Conservation (phyloP, 208 protist species). For the Lotmaria passim region DNA sequence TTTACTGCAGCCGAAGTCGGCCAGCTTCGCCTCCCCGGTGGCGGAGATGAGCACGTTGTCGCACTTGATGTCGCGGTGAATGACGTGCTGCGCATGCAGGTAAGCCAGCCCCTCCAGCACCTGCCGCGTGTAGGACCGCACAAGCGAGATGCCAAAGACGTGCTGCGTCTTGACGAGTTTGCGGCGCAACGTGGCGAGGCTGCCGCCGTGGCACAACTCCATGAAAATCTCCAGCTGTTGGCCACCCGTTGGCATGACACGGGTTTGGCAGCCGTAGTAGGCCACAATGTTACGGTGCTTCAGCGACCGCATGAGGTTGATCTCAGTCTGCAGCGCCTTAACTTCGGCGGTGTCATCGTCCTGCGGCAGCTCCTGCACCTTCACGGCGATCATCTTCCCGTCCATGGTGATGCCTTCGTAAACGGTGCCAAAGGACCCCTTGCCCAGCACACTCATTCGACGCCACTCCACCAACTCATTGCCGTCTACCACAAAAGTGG, state of each 20-base stretch:
- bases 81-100: constrained; percentile 79
- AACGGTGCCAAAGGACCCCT: constrained; percentile 87
- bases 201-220: constrained; percentile 89
- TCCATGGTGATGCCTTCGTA: constrained; percentile 90
- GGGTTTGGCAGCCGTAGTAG: constrained; percentile 90
- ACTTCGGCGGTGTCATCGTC: constrained; percentile 62
- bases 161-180: constrained; percentile 79
- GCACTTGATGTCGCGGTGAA: constrained; percentile 92
- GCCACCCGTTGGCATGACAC: constrained; percentile 37
- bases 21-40: constrained; percentile 91
- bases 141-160: constrained; percentile 70
- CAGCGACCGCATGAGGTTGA: constrained; percentile 87
- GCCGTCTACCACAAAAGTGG: constrained; percentile 51
- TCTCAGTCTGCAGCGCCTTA: constrained; percentile 68
- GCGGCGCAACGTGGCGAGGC: constrained; percentile 56
- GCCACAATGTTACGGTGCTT: constrained; percentile 89
- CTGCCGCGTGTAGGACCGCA: constrained; percentile 88
- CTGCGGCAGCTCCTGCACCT: constrained; percentile 84
- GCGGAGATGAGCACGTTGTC: constrained; percentile 92
- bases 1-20: constrained; percentile 95
- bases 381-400: constrained; percentile 87
- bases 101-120: constrained; percentile 88
- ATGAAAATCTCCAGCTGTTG: constrained; percentile 91
- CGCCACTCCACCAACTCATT: constrained; percentile 74
- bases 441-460: constrained; percentile 78